Percentiles rank a stretch among this genome's conserved stretches.
These are phyloP conservation scores for Saccharomycopsis oosterbeekiorum DNA, from an alignment of 805 yeast species.

Conservation along the genomic window DNA sequence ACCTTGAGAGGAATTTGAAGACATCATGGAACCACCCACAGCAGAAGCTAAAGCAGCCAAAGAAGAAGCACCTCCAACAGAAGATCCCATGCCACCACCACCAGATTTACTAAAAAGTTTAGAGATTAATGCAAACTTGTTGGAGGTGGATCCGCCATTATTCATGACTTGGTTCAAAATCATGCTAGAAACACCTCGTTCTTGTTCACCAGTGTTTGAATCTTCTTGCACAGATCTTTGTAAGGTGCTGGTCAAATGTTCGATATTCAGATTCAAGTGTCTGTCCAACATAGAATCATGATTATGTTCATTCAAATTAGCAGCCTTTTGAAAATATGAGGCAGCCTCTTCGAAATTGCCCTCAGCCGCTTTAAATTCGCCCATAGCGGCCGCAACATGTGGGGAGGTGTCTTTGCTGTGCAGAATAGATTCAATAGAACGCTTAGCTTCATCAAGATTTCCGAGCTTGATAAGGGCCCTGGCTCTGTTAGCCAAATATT, in stretches of 20 bases:
- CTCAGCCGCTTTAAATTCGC: slow-evolving; percentile 10
- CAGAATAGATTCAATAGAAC: slow-evolving; percentile 1
- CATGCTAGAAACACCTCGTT: slow-evolving; percentile 8
- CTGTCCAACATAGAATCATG: slow-evolving; percentile 1
- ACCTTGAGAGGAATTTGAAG: background rate
- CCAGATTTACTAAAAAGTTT: slow-evolving; percentile 9
- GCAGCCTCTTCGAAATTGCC: slow-evolving; percentile 13
- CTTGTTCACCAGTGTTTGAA: slow-evolving; percentile 14
- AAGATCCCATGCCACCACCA: background rate
- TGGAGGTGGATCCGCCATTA: slow-evolving; percentile 7
- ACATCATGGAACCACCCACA: slow-evolving; percentile 1
- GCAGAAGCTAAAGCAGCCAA: slow-evolving; percentile 12
- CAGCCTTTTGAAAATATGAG: slow-evolving; percentile 12
- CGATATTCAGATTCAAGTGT: slow-evolving; percentile 8
- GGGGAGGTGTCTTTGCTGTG: slow-evolving; percentile 5
- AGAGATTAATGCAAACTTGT: slow-evolving; percentile 9
- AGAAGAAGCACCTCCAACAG: slow-evolving; percentile 10
- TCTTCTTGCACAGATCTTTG: slow-evolving; percentile 16
- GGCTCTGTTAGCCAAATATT: slow-evolving; percentile 13
- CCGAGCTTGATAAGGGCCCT: slow-evolving; percentile 14
- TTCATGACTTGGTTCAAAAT: slow-evolving; percentile 7
- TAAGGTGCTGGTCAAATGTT: slow-evolving; percentile 3
- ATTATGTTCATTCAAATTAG: slow-evolving; percentile 8
- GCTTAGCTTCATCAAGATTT: slow-evolving; percentile 3
- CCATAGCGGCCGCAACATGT: slow-evolving; percentile 11